A percentile compares a stretch with the other conserved stretches of the same genome.
Evolutionary conservation across 805 yeast species (phyloP).

Genomic region (Starmera pachycereana): DNA sequence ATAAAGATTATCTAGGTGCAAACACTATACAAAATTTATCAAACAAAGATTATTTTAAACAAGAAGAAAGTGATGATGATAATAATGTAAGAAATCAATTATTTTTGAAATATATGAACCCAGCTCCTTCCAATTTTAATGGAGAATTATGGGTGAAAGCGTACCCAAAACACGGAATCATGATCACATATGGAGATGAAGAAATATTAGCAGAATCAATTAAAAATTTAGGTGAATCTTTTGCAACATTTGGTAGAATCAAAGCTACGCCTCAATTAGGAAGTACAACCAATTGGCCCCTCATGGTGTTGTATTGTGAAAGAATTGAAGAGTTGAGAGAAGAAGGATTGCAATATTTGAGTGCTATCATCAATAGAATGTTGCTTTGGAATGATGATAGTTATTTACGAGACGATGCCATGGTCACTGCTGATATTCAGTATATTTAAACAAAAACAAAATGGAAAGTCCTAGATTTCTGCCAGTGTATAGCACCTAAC

Average conservation of each 20-base stretch:
- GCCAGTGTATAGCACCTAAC: no score
- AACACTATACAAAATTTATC: background rate
- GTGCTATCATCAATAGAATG: conserved; percentile 33
- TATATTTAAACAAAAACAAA: background rate
- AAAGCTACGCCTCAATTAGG: conserved; percentile 23
- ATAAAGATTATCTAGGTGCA: no score
- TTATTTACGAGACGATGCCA: conserved; percentile 15
- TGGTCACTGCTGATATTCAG: conserved; percentile 1
- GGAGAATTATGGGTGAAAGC: conserved; percentile 28
- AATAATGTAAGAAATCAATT: background rate
- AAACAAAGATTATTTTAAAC: conserved; percentile 3
- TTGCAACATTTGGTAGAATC: conserved; percentile 21
- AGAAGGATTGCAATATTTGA: conserved; percentile 27
- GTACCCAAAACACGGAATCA: conserved; percentile 30
- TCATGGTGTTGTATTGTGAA: conserved; percentile 30
- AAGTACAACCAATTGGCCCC: conserved; percentile 40
- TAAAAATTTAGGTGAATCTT: conserved; percentile 19
- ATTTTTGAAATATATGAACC: conserved; percentile 12
- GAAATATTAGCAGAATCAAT: conserved; percentile 31
- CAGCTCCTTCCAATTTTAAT: conserved; percentile 20
- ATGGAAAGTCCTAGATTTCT: no score
- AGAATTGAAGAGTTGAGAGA: conserved; percentile 32
- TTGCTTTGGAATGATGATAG: conserved; percentile 27
- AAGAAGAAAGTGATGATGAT: background rate
- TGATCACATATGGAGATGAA: conserved; percentile 32